Evolutionary conservation across 2,329 filamentous ascomycete species (phyloP).

Genomic region (Trichoderma hamatum): DNA sequence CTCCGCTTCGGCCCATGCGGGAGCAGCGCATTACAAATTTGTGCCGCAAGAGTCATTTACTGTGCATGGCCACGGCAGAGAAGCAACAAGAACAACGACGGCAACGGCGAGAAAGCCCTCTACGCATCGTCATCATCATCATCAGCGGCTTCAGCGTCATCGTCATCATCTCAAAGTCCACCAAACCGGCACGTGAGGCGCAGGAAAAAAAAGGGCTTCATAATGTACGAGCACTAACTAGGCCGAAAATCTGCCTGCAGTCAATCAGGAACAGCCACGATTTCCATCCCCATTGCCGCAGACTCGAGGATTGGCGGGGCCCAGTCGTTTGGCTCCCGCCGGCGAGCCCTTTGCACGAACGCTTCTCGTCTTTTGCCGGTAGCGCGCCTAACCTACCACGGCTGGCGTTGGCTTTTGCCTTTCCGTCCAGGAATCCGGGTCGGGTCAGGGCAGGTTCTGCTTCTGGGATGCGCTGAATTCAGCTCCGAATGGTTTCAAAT

Average conservation of each 20-base stretch:
- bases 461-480: neutral
- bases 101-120: neutral
- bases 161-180: neutral
- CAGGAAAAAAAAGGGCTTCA: neutral
- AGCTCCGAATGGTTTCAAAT: neutral
- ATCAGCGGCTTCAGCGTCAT: neutral
- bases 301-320: conserved; percentile 5
- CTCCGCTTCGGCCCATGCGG: neutral
- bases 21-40: neutral
- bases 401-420: neutral
- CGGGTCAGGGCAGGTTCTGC: neutral
- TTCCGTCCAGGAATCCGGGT: neutral
- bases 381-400: conserved; percentile 1
- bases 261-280: neutral
- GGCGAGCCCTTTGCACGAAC: neutral
- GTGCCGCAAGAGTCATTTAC: neutral
- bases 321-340: conserved; percentile 16
- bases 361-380: neutral
- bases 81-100: neutral
- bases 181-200: neutral
- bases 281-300: neutral
- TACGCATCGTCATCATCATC: neutral
- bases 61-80: neutral
- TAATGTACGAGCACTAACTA: neutral
- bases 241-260: neutral